Evolutionary conservation across 306 rosid genomes (phyloP).

Genomic region (Gleditsia sinensis): DNA sequence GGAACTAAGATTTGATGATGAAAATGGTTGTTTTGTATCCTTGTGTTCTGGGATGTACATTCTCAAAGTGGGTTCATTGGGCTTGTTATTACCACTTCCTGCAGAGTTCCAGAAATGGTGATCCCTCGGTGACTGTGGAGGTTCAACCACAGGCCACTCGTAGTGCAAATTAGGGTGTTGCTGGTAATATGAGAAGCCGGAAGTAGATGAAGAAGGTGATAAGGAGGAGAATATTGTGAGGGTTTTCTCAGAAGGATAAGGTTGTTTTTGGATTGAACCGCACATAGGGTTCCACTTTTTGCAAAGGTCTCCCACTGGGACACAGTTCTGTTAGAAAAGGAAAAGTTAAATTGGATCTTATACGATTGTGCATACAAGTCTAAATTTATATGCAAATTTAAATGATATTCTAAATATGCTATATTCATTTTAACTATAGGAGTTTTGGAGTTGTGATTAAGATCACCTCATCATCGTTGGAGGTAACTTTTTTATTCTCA

Average conservation of each 20-base stretch:
- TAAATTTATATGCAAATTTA: background rate
- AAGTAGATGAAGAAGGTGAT: constrained; percentile 75
- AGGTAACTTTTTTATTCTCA: constrained; percentile 50
- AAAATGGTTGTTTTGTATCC: constrained; percentile 39
- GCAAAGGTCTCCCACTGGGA: constrained; percentile 69
- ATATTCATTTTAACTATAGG: background rate
- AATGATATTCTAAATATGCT: background rate
- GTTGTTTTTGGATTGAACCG: constrained; percentile 63
- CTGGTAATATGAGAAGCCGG: constrained; percentile 68
- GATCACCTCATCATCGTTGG: constrained; percentile 79
- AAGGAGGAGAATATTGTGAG: constrained; percentile 61
- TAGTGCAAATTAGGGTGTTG: constrained; percentile 41
- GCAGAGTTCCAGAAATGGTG: constrained; percentile 50
- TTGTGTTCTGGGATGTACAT: constrained; percentile 51
- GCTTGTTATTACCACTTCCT: constrained; percentile 29
- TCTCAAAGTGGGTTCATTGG: constrained; percentile 53
- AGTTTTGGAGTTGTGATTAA: constrained; percentile 30
- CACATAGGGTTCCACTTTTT: constrained; percentile 76
- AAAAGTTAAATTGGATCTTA: constrained; percentile 46
- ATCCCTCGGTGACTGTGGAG: constrained; percentile 30
- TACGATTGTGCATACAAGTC: background rate
- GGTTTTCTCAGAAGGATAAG: constrained; percentile 56
- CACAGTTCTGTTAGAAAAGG: constrained; percentile 58
- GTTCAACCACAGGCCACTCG: constrained; percentile 30
- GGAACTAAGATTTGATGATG: constrained; percentile 50